These are phyloP conservation scores for Diaporthe vexans DNA, from an alignment of 2,329 filamentous ascomycete genomes.

Conservation along the genomic window DNA sequence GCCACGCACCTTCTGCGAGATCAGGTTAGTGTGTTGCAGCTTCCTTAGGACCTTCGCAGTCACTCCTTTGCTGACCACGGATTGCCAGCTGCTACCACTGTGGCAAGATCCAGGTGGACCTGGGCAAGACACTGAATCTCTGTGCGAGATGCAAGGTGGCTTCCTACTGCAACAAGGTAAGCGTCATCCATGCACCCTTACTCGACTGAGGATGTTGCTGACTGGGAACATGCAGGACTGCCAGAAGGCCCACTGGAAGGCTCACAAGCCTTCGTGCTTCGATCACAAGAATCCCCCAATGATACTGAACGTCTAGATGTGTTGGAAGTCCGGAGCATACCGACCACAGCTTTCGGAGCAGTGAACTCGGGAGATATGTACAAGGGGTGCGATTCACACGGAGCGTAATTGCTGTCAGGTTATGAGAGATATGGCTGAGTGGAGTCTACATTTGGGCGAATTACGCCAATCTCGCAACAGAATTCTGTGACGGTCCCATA, in stretches of 20 bases:
- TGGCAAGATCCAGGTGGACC: constrained; percentile 18
- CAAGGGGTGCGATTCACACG: no score
- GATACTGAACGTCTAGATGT: constrained; percentile 23
- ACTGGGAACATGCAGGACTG: background rate
- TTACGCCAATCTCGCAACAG: no score
- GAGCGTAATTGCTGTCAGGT: no score
- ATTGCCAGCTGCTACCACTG: constrained; percentile 13
- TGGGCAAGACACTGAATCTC: background rate
- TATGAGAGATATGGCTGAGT: no score
- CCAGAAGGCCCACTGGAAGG: constrained; percentile 20
- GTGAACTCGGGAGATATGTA: no score
- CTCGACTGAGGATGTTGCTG: background rate
- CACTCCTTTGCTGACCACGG: background rate
- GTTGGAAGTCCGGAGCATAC: fast-evolving
- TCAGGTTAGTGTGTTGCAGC: background rate
- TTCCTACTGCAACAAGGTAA: constrained; percentile 1
- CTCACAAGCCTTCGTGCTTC: constrained; percentile 1
- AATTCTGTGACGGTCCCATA: no score
- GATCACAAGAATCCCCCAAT: background rate
- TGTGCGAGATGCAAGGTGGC: constrained; percentile 21
- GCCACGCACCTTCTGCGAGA: background rate
- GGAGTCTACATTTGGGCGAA: no score
- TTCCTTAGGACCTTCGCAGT: no score
- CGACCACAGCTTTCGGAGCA: no score
- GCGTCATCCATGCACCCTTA: no score